Conservation (phyloP, 495 filamentous ascomycete species). For the Podospora pseudocomata region DNA sequence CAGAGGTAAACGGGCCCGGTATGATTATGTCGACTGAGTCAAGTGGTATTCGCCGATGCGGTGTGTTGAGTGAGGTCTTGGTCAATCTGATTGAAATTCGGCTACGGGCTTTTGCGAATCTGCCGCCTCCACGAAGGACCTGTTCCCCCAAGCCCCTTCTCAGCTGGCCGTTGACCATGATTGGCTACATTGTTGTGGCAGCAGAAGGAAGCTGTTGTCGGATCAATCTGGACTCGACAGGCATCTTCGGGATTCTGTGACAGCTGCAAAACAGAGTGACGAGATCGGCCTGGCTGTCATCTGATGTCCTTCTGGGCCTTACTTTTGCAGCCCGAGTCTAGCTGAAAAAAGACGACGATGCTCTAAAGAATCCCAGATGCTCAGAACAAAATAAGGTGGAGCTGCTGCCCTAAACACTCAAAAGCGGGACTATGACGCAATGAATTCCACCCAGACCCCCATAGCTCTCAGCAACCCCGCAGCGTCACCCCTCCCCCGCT, state of each 20-base stretch:
- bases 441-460: background rate
- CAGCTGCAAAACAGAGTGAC: background rate
- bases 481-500: background rate
- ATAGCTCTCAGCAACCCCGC: background rate
- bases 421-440: background rate
- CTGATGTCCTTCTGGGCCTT: background rate
- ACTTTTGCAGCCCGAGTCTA: background rate
- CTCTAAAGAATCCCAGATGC: background rate
- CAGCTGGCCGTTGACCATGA: background rate
- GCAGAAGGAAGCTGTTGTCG: background rate
- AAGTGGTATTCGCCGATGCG: background rate
- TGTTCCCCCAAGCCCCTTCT: background rate
- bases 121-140: background rate
- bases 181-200: background rate
- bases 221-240: background rate
- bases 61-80: background rate
- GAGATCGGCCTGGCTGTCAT: background rate
- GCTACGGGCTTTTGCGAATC: background rate
- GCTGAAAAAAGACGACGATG: background rate
- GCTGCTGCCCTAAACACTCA: background rate
- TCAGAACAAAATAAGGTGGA: background rate
- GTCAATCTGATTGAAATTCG: background rate
- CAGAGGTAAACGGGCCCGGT: background rate
- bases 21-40: background rate
- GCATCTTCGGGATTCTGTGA: background rate